phyloP scores from a whole-genome alignment of 169 alveolate species.

The Cryptosporidium felis region DNA sequence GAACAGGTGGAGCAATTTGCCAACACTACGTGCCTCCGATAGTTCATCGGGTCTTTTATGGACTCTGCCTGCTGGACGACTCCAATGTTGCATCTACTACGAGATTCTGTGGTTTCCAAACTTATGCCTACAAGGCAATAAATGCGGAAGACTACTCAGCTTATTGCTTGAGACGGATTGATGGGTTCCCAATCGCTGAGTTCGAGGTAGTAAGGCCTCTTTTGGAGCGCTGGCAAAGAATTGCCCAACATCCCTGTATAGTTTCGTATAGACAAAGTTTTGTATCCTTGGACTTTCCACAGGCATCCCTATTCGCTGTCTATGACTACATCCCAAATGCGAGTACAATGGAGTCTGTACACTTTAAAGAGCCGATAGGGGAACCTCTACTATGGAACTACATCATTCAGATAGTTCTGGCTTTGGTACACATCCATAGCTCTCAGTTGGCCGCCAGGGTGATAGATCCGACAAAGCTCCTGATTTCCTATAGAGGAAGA shows the following conservation, averaged over 20 bases:
- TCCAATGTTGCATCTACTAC: constrained; percentile 41
- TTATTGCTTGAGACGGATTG: constrained; percentile 54
- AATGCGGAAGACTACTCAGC: constrained; percentile 63
- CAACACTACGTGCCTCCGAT: constrained; percentile 62
- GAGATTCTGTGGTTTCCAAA: constrained; percentile 66
- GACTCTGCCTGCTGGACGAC: constrained; percentile 48
- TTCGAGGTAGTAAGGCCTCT: constrained; percentile 14
- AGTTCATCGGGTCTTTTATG: constrained; percentile 48
- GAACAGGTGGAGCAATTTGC: neutral
- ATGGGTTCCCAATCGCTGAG: constrained; percentile 30
- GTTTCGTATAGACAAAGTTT: constrained; percentile 65
- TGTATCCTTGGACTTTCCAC: constrained; percentile 57
- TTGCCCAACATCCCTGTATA: constrained; percentile 64
- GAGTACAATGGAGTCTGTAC: constrained; percentile 71
- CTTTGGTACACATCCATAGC: constrained; percentile 63
- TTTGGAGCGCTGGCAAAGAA: constrained; percentile 58
- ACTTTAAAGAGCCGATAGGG: constrained; percentile 65
- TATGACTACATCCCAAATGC: constrained; percentile 69
- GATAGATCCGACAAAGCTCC: constrained; percentile 54
- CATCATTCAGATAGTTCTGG: constrained; percentile 58
- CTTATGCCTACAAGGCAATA: constrained; percentile 67
- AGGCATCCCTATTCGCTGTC: constrained; percentile 22
- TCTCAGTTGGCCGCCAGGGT: constrained; percentile 70
- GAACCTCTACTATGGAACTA: constrained; percentile 69
- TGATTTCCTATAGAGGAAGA: constrained; percentile 67